A percentile compares a stretch with the other conserved stretches of the same genome.
phyloP scores from a whole-genome alignment of 2,329 filamentous ascomycete genomes.

The Verticillium albo-atrum region DNA sequence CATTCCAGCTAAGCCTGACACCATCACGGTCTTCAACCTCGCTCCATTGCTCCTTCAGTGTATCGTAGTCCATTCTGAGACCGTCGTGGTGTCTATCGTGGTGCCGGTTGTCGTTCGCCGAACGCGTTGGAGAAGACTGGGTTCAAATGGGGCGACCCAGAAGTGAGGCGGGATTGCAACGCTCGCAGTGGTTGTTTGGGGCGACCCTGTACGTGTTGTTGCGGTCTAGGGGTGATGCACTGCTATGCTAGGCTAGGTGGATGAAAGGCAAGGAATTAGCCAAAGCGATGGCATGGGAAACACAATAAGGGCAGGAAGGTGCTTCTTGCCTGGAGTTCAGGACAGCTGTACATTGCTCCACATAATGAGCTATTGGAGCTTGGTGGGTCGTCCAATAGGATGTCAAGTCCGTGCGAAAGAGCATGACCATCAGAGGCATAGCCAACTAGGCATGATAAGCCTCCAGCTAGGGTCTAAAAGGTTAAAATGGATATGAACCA shows the following conservation, averaged over 20 bases:
- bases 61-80: conserved; percentile 77
- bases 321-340: neutral
- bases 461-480: no score
- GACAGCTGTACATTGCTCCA: neutral
- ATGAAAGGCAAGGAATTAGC: neutral
- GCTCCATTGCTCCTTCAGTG: conserved; percentile 91
- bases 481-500: no score
- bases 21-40: conserved; percentile 97
- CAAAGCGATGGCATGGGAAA: neutral
- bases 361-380: neutral
- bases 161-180: no score
- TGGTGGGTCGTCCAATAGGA: no score
- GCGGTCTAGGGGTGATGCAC: no score
- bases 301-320: neutral
- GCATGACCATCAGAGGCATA: no score
- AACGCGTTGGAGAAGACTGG: neutral
- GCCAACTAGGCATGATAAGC: no score
- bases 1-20: conserved; percentile 95
- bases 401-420: no score
- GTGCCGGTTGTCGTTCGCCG: neutral
- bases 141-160: no score
- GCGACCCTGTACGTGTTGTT: no score
- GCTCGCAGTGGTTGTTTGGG: no score
- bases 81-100: neutral
- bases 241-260: neutral